phyloP scores from a whole-genome alignment of 768 basidiomycete species.

The Leucocoprinus leucothites region DNA sequence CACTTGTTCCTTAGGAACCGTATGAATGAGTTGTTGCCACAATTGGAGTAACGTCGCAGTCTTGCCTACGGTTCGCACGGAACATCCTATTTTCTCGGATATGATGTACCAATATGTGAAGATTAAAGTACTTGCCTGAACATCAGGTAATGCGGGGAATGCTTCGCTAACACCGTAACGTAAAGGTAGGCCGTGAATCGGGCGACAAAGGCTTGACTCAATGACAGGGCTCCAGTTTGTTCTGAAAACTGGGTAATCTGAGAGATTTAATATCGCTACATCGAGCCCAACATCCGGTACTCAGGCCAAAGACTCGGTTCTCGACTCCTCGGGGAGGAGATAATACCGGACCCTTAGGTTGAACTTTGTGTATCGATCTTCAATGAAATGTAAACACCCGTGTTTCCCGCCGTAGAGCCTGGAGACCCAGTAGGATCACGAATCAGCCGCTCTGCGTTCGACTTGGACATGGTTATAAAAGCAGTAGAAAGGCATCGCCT shows the following conservation, averaged over 20 bases:
- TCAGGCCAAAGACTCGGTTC: no score
- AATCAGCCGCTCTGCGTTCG: no score
- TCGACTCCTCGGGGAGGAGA: no score
- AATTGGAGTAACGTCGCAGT: background rate
- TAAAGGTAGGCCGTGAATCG: background rate
- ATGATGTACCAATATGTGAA: background rate
- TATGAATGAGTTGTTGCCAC: background rate
- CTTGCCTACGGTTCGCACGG: background rate
- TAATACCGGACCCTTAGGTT: no score
- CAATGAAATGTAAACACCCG: no score
- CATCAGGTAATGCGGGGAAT: background rate
- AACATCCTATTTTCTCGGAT: background rate
- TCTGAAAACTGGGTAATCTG: background rate
- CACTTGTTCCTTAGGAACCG: background rate
- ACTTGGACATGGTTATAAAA: no score
- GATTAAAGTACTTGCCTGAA: background rate
- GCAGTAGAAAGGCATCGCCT: no score
- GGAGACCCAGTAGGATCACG: no score
- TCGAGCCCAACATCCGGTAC: no score
- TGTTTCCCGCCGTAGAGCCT: no score
- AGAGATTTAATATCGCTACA: no score
- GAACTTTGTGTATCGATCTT: no score
- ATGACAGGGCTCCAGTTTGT: background rate
- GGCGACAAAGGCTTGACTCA: background rate
- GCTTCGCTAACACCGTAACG: background rate